These are phyloP conservation scores for Aspergillus homomorphus DNA, from an alignment of 495 filamentous ascomycete species.

Conservation along the genomic window DNA sequence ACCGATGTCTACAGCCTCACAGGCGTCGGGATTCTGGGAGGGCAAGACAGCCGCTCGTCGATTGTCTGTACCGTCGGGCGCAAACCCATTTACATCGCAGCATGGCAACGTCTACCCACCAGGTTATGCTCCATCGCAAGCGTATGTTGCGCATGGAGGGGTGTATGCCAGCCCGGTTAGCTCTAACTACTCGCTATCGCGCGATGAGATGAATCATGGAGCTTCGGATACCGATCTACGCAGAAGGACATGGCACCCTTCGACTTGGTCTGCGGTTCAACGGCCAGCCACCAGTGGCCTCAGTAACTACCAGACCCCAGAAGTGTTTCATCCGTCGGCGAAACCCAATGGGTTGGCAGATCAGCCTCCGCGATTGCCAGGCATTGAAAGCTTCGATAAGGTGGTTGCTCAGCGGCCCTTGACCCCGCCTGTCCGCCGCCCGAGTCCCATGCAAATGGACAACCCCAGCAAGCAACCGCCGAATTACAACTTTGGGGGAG, in stretches of 20 bases:
- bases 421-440: constrained; percentile 60
- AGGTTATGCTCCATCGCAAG: constrained; percentile 49
- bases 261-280: constrained; percentile 59
- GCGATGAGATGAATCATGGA: constrained; percentile 60
- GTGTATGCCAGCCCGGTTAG: constrained; percentile 70
- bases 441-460: constrained; percentile 70
- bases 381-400: constrained; percentile 87
- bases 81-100: constrained; percentile 70
- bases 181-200: constrained; percentile 59
- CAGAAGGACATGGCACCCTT: constrained; percentile 86
- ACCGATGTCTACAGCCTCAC: constrained; percentile 62
- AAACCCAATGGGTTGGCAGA: constrained; percentile 46
- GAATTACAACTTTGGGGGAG: constrained; percentile 33
- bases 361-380: constrained; percentile 66
- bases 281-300: constrained; percentile 60
- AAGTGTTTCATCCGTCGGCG: constrained; percentile 52
- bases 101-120: constrained; percentile 55
- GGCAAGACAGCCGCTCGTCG: constrained; percentile 69
- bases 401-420: constrained; percentile 53
- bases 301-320: constrained; percentile 58
- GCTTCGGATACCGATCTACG: constrained; percentile 73
- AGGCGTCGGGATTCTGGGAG: constrained; percentile 65
- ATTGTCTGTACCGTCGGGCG: constrained; percentile 75
- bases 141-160: constrained; percentile 54
- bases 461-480: constrained; percentile 38